Evolutionary conservation across 306 rosid species (phyloP).

Genomic region (Sindora glabra): DNA sequence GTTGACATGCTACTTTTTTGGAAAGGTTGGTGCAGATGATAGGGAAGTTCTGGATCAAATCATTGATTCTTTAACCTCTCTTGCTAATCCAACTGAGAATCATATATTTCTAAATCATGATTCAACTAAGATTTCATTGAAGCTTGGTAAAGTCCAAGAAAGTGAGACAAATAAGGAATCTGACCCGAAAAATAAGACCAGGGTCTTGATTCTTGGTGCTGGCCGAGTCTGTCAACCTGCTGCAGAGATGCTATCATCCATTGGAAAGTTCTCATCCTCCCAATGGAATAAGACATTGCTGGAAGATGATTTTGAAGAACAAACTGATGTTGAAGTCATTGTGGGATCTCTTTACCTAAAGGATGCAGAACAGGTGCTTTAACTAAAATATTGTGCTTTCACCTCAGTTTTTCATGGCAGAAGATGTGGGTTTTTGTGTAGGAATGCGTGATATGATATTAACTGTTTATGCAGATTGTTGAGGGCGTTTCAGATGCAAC

Average conservation of each 20-base stretch:
- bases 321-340: conserved; percentile 63
- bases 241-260: conserved; percentile 64
- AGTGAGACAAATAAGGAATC: conserved; percentile 31
- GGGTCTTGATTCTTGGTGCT: conserved; percentile 87
- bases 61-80: conserved; percentile 65
- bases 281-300: conserved; percentile 36
- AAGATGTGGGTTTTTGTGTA: not conserved
- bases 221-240: conserved; percentile 97
- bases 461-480: conserved; percentile 47
- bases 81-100: conserved; percentile 53
- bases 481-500: conserved; percentile 73
- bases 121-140: conserved; percentile 45
- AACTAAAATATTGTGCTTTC: conserved; percentile 17
- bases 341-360: conserved; percentile 82
- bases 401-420: conserved; percentile 15
- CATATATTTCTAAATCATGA: conserved; percentile 26
- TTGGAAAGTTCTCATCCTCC: conserved; percentile 40
- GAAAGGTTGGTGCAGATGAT: conserved; percentile 87
- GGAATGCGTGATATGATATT: conserved; percentile 22
- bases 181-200: conserved; percentile 39
- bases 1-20: conserved; percentile 17
- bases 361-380: conserved; percentile 82
- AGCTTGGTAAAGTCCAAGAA: conserved; percentile 58
- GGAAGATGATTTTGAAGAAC: conserved; percentile 50
- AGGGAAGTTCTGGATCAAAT: conserved; percentile 55